Evolutionary conservation across 768 basidiomycete species (phyloP).

Genomic region (Podaxis mareebaensis): DNA sequence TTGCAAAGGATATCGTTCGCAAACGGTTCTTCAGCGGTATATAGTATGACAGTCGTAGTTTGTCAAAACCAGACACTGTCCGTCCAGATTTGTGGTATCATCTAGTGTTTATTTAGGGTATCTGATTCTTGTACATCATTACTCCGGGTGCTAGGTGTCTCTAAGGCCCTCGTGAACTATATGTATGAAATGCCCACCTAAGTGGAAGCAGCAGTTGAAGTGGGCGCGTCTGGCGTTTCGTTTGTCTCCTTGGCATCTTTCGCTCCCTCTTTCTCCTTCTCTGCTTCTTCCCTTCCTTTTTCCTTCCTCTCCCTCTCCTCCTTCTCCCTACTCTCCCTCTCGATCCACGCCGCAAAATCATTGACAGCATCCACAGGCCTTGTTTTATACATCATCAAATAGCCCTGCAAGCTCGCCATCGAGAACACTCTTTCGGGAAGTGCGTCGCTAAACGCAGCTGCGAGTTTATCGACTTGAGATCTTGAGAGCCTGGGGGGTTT

Average conservation of each 20-base stretch:
- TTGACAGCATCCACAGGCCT: conserved; percentile 57
- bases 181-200: background rate
- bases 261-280: background rate
- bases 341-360: conserved; percentile 48
- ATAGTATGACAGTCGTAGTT: no score
- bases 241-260: background rate
- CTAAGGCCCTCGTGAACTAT: no score
- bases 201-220: background rate
- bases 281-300: no score
- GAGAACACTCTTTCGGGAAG: conserved; percentile 52
- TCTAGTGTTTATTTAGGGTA: no score
- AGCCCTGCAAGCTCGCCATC: conserved; percentile 56
- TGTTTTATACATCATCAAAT: conserved; percentile 68
- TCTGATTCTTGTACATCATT: no score
- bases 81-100: no score
- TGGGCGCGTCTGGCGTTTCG: background rate
- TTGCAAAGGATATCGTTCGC: no score
- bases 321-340: conserved; percentile 35
- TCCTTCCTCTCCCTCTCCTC: conserved; percentile 7
- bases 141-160: no score
- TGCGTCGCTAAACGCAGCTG: conserved; percentile 51
- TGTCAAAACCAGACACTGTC: no score
- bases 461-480: conserved; percentile 44
- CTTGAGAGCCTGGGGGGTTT: conserved; percentile 37
- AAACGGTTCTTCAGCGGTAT: no score